These are phyloP conservation scores for Mollisia scopiformis DNA, from an alignment of 2,329 filamentous ascomycete species.

Conservation along the genomic window DNA sequence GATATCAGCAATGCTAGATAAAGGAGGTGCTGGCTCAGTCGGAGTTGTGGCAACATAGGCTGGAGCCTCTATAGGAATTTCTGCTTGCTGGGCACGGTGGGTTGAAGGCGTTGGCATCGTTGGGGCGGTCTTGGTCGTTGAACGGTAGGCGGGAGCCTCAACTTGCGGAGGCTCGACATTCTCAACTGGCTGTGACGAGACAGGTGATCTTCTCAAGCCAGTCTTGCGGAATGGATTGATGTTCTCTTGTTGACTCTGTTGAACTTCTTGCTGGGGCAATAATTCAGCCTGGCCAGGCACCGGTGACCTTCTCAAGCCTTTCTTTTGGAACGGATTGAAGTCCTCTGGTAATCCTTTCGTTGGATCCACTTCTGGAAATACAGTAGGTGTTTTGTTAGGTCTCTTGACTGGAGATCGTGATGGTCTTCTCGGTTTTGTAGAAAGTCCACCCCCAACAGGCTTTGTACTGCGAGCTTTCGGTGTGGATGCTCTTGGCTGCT, in stretches of 20 bases:
- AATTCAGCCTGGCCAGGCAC: not conserved
- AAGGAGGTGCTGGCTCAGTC: conserved; percentile 16
- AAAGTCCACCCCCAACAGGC: conserved; percentile 24
- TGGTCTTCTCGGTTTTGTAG: conserved; percentile 33
- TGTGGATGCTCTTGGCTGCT: conserved; percentile 4
- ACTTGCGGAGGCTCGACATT: not conserved
- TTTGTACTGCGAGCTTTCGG: conserved; percentile 18
- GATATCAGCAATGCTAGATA: not conserved
- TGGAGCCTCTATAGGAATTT: not conserved
- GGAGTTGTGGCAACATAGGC: conserved; percentile 22
- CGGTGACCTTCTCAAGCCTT: conserved; percentile 32
- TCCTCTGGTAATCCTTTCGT: conserved; percentile 14
- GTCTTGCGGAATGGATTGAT: conserved; percentile 24
- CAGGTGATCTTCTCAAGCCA: conserved; percentile 22
- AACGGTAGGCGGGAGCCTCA: not conserved
- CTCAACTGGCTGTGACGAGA: conserved; percentile 2
- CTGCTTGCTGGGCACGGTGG: no score
- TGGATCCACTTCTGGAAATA: not conserved
- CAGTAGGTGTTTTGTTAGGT: not conserved
- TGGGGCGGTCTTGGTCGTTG: no score
- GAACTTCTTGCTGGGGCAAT: not conserved
- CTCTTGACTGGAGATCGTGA: conserved; percentile 28
- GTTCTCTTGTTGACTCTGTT: conserved; percentile 1
- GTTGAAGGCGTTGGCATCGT: no score
- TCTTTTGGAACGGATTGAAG: conserved; percentile 34